Evolutionary conservation across 495 filamentous ascomycete species (phyloP).

Genomic region (Neurospora sp.): DNA sequence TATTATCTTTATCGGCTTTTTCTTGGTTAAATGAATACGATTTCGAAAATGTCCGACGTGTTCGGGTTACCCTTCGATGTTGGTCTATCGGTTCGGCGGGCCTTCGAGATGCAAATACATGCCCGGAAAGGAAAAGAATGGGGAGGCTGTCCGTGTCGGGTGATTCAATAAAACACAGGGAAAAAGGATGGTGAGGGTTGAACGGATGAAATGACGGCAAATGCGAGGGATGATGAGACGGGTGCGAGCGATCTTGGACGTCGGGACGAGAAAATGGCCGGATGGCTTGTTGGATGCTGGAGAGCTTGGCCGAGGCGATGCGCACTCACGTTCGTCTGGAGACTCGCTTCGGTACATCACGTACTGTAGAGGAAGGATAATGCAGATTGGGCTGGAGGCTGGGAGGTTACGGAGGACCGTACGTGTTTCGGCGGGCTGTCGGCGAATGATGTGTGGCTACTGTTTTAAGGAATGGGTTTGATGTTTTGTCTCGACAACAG

Average conservation of each 20-base stretch:
- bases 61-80: too few species aligned
- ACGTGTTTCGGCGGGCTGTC: not conserved
- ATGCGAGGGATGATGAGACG: not conserved
- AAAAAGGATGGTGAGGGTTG: not conserved
- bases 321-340: not conserved
- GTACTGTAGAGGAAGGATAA: not conserved
- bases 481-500: not conserved
- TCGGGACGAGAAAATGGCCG: not conserved
- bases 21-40: not conserved
- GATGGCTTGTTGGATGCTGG: not conserved
- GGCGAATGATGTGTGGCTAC: not conserved
- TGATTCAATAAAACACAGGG: too few species aligned
- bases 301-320: not conserved
- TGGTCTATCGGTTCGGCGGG: too few species aligned
- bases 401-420: not conserved
- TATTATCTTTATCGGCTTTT: conserved; percentile 46
- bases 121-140: not conserved
- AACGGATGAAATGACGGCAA: not conserved
- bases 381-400: not conserved
- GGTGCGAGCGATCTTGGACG: not conserved
- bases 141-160: not conserved
- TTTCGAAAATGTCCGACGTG: not conserved
- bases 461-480: not conserved
- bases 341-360: not conserved
- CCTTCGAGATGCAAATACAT: not conserved